Evolutionary conservation across 202 grass and related monocot species (phyloP).

Genomic region (Setaria viridis): DNA sequence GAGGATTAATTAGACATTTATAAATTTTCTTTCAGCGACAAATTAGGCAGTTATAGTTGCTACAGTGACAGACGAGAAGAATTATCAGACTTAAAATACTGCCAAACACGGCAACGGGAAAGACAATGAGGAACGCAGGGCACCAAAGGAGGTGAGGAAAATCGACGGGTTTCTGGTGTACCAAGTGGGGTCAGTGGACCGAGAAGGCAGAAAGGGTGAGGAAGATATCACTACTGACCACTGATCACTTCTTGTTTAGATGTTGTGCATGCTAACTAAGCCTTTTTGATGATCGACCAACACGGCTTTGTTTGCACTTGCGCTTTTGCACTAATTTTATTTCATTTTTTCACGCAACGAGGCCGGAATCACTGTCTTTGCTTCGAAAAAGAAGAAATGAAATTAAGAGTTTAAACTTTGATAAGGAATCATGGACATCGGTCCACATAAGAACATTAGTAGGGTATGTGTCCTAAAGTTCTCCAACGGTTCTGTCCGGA

Average conservation of each 20-base stretch:
- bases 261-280: conserved; percentile 13
- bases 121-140: background rate
- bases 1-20: conserved; percentile 20
- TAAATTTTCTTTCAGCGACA: background rate
- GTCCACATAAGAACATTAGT: background rate
- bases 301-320: background rate
- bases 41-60: conserved; percentile 15
- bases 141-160: background rate
- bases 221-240: background rate
- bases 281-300: conserved; percentile 7
- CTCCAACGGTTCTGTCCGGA: background rate
- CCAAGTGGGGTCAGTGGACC: no score
- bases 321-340: background rate
- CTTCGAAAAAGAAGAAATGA: background rate
- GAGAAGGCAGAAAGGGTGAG: conserved; percentile 6
- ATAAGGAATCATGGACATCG: background rate
- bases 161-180: background rate
- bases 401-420: background rate
- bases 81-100: conserved; percentile 3
- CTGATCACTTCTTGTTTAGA: conserved; percentile 3
- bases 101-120: background rate
- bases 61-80: background rate
- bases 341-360: background rate
- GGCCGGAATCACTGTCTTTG: conserved; percentile 28
- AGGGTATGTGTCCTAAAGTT: background rate